Evolutionary conservation across 2,329 filamentous ascomycete genomes (phyloP).

Genomic region (Acrocalymma vagum): DNA sequence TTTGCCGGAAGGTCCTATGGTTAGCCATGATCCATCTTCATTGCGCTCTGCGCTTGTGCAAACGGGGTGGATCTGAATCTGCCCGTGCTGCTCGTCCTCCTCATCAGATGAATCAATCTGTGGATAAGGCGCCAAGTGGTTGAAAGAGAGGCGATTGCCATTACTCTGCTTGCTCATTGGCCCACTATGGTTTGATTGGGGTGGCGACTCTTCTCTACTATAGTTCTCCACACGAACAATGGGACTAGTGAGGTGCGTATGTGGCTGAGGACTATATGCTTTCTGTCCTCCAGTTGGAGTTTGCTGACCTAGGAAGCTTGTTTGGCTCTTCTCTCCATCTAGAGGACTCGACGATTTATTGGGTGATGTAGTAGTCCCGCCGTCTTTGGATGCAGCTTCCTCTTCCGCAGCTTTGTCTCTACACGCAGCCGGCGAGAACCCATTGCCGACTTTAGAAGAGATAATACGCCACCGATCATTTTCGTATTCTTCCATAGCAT

Average conservation of each 20-base stretch:
- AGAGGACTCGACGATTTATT: no score
- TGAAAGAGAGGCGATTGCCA: slow-evolving; percentile 42
- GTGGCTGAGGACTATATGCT: slow-evolving; percentile 35
- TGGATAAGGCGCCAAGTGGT: slow-evolving; percentile 48
- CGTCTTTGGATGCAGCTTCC: no score
- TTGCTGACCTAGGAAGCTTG: no score
- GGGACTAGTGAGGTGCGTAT: slow-evolving; percentile 44
- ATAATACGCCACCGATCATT: slow-evolving; percentile 92
- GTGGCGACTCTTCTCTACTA: slow-evolving; percentile 44
- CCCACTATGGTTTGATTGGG: slow-evolving; percentile 41
- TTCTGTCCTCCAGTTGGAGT: no score
- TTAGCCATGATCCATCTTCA: slow-evolving; percentile 58
- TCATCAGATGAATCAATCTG: slow-evolving; percentile 44
- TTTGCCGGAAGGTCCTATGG: slow-evolving; percentile 48
- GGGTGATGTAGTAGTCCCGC: no score
- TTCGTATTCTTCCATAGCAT: slow-evolving; percentile 81
- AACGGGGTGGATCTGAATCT: slow-evolving; percentile 20
- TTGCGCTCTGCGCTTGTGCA: slow-evolving; percentile 49
- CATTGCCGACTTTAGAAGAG: slow-evolving; percentile 85
- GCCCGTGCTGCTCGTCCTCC: slow-evolving; percentile 33
- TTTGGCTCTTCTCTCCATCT: no score
- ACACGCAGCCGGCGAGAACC: slow-evolving; percentile 85
- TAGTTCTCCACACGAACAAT: slow-evolving; percentile 50
- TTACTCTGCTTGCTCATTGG: slow-evolving; percentile 45
- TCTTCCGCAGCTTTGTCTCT: slow-evolving; percentile 78